Evolutionary conservation across 805 yeast genomes (phyloP).

Genomic region (Huiozyma naganishii): DNA sequence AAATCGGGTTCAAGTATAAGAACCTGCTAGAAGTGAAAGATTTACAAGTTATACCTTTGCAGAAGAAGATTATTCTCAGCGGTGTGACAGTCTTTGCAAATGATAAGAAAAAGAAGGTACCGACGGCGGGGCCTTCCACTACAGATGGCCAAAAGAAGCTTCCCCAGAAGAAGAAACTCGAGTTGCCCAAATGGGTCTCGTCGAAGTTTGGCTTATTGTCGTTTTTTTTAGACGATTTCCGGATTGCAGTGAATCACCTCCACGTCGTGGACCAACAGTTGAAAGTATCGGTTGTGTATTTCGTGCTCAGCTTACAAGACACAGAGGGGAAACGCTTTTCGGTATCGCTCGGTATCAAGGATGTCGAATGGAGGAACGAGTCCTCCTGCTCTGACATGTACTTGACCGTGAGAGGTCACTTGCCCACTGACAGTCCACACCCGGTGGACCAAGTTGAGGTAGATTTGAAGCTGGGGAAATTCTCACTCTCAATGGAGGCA

Average conservation of each 20-base stretch:
- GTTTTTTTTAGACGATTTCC: constrained; percentile 4
- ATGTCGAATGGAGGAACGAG: constrained; percentile 5
- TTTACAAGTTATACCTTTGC: constrained; percentile 12
- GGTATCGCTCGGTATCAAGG: constrained; percentile 1
- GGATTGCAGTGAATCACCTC: constrained; percentile 4
- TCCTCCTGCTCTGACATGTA: constrained; percentile 4
- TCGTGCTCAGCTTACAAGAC: not conserved
- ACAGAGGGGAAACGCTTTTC: not conserved
- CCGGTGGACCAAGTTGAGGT: constrained; percentile 7
- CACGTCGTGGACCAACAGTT: constrained; percentile 1
- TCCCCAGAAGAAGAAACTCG: not conserved
- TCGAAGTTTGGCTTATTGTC: not conserved
- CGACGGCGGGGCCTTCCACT: not conserved
- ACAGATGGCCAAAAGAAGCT: not conserved
- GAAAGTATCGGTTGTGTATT: constrained; percentile 1
- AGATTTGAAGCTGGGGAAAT: constrained; percentile 16
- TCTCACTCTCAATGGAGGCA: constrained; percentile 11
- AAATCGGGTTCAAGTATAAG: constrained; percentile 8
- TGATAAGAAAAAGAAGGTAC: not conserved
- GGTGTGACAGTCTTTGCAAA: constrained; percentile 2
- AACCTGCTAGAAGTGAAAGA: constrained; percentile 9
- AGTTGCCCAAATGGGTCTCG: constrained; percentile 3
- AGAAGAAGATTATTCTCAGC: constrained; percentile 10
- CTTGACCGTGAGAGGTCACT: not conserved
- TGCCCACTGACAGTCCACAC: constrained; percentile 1